Conservation (phyloP, 495 filamentous ascomycete species). For the Bryoglossum gracile region DNA sequence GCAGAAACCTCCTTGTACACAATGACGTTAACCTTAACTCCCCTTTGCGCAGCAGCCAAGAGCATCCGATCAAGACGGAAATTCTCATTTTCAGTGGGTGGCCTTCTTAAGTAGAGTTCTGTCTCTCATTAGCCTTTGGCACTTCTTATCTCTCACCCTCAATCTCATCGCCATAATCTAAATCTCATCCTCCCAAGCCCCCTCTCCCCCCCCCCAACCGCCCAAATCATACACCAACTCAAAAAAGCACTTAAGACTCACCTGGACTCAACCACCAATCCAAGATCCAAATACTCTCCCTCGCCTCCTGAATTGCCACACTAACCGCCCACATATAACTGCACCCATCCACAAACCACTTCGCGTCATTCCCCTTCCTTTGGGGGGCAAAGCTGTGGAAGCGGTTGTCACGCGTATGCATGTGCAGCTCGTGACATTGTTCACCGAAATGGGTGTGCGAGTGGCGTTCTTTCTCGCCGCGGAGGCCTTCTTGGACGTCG, state of each 20-base stretch:
- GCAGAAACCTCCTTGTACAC: conserved; percentile 94
- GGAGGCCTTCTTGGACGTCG: conserved; percentile 12
- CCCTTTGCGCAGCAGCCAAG: conserved; percentile 75
- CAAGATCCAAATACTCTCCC: conserved; percentile 82
- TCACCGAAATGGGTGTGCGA: conserved; percentile 34
- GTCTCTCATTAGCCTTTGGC: conserved; percentile 40
- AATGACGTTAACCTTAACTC: conserved; percentile 81
- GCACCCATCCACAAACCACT: conserved; percentile 94
- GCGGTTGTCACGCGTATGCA: conserved; percentile 48
- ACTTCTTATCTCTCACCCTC: not conserved
- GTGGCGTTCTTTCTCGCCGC: conserved; percentile 28
- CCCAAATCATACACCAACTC: no score
- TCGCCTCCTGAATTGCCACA: conserved; percentile 73
- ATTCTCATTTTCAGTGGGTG: conserved; percentile 70
- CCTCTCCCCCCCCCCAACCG: no score
- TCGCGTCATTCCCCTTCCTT: conserved; percentile 67
- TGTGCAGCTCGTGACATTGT: conserved; percentile 26
- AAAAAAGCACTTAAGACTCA: not conserved
- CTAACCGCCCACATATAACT: conserved; percentile 90
- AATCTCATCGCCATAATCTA: no score
- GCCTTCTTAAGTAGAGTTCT: conserved; percentile 83
- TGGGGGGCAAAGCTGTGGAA: conserved; percentile 83
- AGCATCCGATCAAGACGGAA: conserved; percentile 91
- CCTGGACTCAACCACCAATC: conserved; percentile 52
- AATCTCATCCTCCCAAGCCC: no score